A percentile compares a stretch with the other conserved stretches of the same genome.
Evolutionary conservation across 2,329 filamentous ascomycete species (phyloP).

Genomic region (Acephala macrosclerotiorum): DNA sequence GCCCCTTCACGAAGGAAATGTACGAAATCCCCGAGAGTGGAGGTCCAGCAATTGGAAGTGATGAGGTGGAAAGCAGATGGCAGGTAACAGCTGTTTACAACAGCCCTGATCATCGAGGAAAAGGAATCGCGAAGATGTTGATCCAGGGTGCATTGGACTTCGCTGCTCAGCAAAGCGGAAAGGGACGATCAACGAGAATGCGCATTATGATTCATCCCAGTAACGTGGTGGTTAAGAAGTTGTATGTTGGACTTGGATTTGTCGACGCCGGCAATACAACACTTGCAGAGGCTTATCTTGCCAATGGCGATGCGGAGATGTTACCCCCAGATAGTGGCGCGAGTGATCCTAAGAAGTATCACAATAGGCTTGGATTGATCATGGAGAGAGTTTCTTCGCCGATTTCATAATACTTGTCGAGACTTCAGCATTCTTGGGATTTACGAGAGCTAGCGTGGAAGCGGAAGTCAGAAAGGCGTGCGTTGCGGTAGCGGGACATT

Average conservation of each 20-base stretch:
- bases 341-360: slow-evolving; percentile 36
- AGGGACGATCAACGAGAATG: slow-evolving; percentile 29
- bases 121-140: slow-evolving; percentile 37
- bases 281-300: slow-evolving; percentile 42
- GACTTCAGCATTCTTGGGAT: neutral
- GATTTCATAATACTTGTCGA: neutral
- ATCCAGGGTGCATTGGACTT: slow-evolving; percentile 33
- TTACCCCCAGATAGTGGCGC: slow-evolving; percentile 38
- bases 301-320: slow-evolving; percentile 43
- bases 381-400: slow-evolving; percentile 29
- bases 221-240: slow-evolving; percentile 38
- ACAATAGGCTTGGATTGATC: slow-evolving; percentile 30
- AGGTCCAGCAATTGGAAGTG: slow-evolving; percentile 31
- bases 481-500: neutral
- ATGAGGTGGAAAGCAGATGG: slow-evolving; percentile 41
- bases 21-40: slow-evolving; percentile 41
- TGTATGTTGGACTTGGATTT: slow-evolving; percentile 44
- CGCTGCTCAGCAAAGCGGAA: slow-evolving; percentile 27
- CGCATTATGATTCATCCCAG: slow-evolving; percentile 43
- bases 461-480: neutral
- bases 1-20: slow-evolving; percentile 35
- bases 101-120: slow-evolving; percentile 32
- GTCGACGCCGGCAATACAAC: slow-evolving; percentile 40
- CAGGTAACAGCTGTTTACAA: slow-evolving; percentile 38
- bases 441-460: neutral